A percentile compares a stretch with the other conserved stretches of the same genome.
Conservation (phyloP, 2,329 filamentous ascomycete species). For the Drechslerella stenobrocha region DNA sequence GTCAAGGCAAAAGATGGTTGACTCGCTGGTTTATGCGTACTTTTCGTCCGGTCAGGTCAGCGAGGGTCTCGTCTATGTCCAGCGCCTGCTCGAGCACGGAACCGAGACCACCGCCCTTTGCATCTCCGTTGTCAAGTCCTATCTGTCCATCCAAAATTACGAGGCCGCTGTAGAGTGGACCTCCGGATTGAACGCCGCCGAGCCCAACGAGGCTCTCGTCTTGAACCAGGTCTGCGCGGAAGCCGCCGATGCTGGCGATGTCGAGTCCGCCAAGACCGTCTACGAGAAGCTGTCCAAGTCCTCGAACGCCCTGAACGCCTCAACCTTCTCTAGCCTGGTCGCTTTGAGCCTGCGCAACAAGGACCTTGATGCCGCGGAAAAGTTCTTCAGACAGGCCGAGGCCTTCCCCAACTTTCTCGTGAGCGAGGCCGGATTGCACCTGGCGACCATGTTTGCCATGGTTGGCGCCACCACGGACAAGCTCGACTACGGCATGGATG, state of each 20-base stretch:
- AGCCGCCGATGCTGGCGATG: conserved; percentile 43
- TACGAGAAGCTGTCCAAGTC: conserved; percentile 40
- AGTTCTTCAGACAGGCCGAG: conserved; percentile 43
- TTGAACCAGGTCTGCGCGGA: conserved; percentile 45
- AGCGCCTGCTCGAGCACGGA: conserved; percentile 43
- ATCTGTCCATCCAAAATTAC: conserved; percentile 41
- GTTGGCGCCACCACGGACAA: conserved; percentile 24
- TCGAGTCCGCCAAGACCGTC: conserved; percentile 32
- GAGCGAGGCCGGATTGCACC: conserved; percentile 35
- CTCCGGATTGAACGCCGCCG: conserved; percentile 40
- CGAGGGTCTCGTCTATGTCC: conserved; percentile 45
- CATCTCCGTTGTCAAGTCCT: conserved; percentile 47
- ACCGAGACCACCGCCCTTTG: conserved; percentile 49
- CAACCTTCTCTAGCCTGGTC: conserved; percentile 40
- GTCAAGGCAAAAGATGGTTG: conserved; percentile 73
- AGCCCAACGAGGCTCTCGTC: conserved; percentile 35
- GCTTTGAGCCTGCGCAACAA: conserved; percentile 40
- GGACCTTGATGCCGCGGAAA: conserved; percentile 46
- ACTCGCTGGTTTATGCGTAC: conserved; percentile 69
- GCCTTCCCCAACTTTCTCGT: conserved; percentile 32
- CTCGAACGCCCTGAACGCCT: conserved; percentile 15
- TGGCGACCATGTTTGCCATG: conserved; percentile 44
- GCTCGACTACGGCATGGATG: conserved; percentile 45
- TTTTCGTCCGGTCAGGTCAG: conserved; percentile 62
- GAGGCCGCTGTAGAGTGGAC: conserved; percentile 48